Base-by-base conservation (phyloP, 2,329 filamentous ascomycete genomes). In the Talaromyces sp. region DNA sequence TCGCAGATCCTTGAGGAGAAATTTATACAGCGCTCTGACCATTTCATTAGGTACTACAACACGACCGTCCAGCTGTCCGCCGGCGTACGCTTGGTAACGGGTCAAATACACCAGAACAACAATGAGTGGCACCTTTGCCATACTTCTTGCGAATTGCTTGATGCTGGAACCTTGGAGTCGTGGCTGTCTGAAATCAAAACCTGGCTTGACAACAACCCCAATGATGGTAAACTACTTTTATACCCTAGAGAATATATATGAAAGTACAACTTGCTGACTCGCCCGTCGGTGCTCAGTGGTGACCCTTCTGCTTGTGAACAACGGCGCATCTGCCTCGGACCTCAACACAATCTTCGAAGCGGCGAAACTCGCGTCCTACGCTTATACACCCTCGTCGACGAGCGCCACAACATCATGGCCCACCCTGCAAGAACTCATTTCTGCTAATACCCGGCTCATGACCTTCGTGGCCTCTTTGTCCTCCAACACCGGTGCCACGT, bases 301-400 rank as follows among this genome's bases (percentile, higher is more conserved):
- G 24, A 93, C 89, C 4, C 71, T 93, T 14, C 74, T 93, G 26
- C 78, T 91, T 49, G 89, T 91, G 67, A 91, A 91, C 77, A 86
- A 89, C 72, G 75, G 81, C 54, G 82, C 83, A 24, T 72, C 79
- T 0, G 81, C 84, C 7, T 71, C 81, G 0, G 79, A 83, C 5
- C 83, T 90, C 49, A 82, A 80, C 58, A 64, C 74, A 3, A 77
- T 80, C 51, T 89, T 86, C 60, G 75, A 84, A 58, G 68, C 77
- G 7, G 82, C 88, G 2, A 84, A 86, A 52, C 82, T 93, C 65
- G 79, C 81, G 56, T 74, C 78, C 19, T 83, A 88, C 66, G 85
- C 84, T 41, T 92, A 86, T 70, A 79, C 75, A 17, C 84, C 86
- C 1, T 70, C 78, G 3, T 76, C 75, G 14, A 72, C 72, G 13